Base-by-base conservation (phyloP, 176 grass and related monocot genomes). In the Dactylis glomerata region DNA sequence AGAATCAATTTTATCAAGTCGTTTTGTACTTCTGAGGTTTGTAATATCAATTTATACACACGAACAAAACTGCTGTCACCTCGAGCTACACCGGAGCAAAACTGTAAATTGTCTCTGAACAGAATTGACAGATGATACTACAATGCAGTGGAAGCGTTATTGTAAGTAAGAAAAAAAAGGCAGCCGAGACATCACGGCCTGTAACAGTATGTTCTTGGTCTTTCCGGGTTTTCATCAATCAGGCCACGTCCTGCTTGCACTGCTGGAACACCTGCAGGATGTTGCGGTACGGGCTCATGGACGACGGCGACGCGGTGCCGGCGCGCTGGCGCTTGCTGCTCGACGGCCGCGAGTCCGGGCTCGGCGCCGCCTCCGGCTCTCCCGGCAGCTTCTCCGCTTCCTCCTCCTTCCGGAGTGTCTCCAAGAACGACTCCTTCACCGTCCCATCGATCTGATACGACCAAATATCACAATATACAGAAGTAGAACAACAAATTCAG, bases 181-280 rank as follows among this genome's bases (percentile, higher is more conserved):
- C 69, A 77, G 78, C 78, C 78, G 62, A 13, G 63, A 23, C 62
- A 16, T 82, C 64, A 36, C 83, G 87, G 78, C 83, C 61, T 77
- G 78, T 81, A 61, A 50, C 36, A 11, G 59, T 30, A n/a, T 14
- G 44, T 36, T 19, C 33, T 47, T 16, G 27, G 1, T 38, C 14
- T 41, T 46, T 11, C 17, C 32, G 54, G 15, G 22, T 2, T 5
- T 12, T n/a, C 22, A 7, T 42, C 41, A 1, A 0, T 76, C 63
- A 85, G 11, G 75, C 47, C 47, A 31, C 80, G 68, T 87, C 89
- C 75, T 91, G 86, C 46, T 73, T 92, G 80, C 90, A 89, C 76
- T 86, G 90, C 76, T 92, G 90, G 84, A 92, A 92, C 75, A 86
- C 87, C 52, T 92, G 83, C 22, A 92, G 55, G 44, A 92, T 86